Conservation (phyloP, 2,329 filamentous ascomycete genomes). For the Thielaviopsis punctulata region DNA sequence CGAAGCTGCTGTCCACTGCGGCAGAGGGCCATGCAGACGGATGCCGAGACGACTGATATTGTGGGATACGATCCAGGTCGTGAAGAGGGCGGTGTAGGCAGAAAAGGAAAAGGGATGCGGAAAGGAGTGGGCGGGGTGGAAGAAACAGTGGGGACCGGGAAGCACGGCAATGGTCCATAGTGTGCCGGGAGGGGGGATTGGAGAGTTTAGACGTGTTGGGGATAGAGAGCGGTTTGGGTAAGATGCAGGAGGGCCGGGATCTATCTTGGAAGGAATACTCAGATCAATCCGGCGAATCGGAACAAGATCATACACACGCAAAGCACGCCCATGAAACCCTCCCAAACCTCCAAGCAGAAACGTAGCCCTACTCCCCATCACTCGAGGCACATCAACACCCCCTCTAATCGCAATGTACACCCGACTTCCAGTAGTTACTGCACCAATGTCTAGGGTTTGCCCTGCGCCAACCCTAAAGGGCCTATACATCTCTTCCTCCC, state of each 20-base stretch:
- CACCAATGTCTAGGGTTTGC: constrained; percentile 17
- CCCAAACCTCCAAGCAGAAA: constrained; percentile 21
- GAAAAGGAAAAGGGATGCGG: constrained; percentile 22
- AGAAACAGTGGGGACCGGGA: too few relatives aligned
- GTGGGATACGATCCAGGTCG: constrained; percentile 23
- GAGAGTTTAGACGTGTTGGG: too few relatives aligned
- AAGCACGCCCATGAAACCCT: constrained; percentile 19
- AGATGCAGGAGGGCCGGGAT: too few relatives aligned
- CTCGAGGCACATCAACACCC: constrained; percentile 20
- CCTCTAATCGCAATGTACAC: constrained; percentile 21
- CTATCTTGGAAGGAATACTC: too few relatives aligned
- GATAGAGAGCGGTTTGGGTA: too few relatives aligned
- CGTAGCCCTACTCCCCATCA: constrained; percentile 19
- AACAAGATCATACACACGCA: constrained; percentile 19
- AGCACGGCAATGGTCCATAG: constrained; percentile 20
- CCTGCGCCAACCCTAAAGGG: constrained; percentile 15
- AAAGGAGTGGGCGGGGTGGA: constrained; percentile 21
- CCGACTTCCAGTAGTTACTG: constrained; percentile 18
- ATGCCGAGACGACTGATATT: constrained; percentile 26
- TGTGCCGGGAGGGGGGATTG: background rate
- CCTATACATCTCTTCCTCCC: constrained; percentile 13
- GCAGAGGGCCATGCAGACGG: constrained; percentile 21
- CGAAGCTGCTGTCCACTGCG: constrained; percentile 21
- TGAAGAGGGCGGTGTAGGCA: constrained; percentile 17
- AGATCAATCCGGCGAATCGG: too few relatives aligned